Evolutionary conservation across 257 asterid genomes (phyloP).

Genomic region (Cinchona pubescens): DNA sequence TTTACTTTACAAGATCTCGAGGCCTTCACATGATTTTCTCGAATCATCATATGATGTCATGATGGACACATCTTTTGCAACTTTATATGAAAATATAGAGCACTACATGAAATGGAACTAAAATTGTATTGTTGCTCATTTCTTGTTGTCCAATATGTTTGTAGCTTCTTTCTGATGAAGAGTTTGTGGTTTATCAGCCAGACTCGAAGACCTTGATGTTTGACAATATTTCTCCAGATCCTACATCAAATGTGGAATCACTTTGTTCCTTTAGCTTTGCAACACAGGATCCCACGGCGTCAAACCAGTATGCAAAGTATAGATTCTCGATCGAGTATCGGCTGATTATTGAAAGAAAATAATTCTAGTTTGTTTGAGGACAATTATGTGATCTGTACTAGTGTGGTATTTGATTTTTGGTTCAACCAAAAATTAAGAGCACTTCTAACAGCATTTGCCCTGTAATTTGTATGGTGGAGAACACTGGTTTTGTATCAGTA

Average conservation of each 20-base stretch:
- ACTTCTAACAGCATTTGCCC: conserved; percentile 43
- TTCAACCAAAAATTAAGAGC: conserved; percentile 25
- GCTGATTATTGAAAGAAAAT: conserved; percentile 39
- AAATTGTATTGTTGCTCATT: neutral
- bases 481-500: conserved; percentile 41
- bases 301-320: conserved; percentile 67
- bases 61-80: neutral
- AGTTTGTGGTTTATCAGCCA: conserved; percentile 54
- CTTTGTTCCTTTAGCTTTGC: conserved; percentile 96
- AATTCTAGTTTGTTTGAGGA: conserved; percentile 27
- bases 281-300: conserved; percentile 78
- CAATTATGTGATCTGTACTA: too few species aligned
- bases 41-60: too few species aligned
- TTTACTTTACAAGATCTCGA: too few species aligned
- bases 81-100: neutral
- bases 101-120: neutral
- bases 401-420: conserved; percentile 36
- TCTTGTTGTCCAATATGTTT: neutral
- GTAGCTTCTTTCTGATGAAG: conserved; percentile 20
- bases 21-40: too few species aligned
- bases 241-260: conserved; percentile 76
- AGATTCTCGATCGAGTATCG: conserved; percentile 85
- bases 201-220: conserved; percentile 94
- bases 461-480: conserved; percentile 57
- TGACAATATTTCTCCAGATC: conserved; percentile 84